Evolutionary conservation across 257 asterid species (phyloP), one percentile per base, ranked within the genome.

Genomic region (Fraxinus anomala): DNA sequence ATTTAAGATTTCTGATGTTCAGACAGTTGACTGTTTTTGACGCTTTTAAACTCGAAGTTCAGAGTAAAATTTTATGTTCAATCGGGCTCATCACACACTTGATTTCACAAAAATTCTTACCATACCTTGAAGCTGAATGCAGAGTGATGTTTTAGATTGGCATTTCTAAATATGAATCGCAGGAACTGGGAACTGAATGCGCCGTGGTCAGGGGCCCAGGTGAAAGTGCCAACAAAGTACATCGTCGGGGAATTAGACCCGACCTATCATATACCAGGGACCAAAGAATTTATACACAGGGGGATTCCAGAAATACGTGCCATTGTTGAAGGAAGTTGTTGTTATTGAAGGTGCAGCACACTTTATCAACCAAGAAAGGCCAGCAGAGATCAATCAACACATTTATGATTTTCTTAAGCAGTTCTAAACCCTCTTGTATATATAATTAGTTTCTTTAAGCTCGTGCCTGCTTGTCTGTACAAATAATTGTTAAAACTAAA

Each of bases 331-430:
- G 82, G 93, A 90, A 13, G 86, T 82, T 4, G 88, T 87, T 8
- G 92, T 89, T 68, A 74, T 90, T 16, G 82, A 90, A 82, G 94
- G 91, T 24, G 94, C 88, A 14, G 96, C 91, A 63, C 96, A 90
- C 79, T 92, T 90, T 65, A 72, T 92, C 80, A 87, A 88, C 70
- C 94, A 89, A 83, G 94, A 89, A 79, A 86, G 79, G 81, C 89
- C 96, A 1, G 90, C 89, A 61, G 92, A 89, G 87, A 85, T 91
- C 79, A 92, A 75, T 78, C 75, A 85, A 10, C 97, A 83, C 82
- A 89, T 92, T 73, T 80, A 80, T 42, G 77, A 78, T 80, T 92
- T 91, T 81, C 80, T 92, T n/a, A 80, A 87, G 82, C 81, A 91
- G 90, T 91, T 80, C 72, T 86, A 69, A 84, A 37, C 7, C 37